Evolutionary conservation across 192 early-diverging fungal genomes (phyloP), one percentile per base, ranked within the genome.

Genomic region (Entomortierella beljakovae): DNA sequence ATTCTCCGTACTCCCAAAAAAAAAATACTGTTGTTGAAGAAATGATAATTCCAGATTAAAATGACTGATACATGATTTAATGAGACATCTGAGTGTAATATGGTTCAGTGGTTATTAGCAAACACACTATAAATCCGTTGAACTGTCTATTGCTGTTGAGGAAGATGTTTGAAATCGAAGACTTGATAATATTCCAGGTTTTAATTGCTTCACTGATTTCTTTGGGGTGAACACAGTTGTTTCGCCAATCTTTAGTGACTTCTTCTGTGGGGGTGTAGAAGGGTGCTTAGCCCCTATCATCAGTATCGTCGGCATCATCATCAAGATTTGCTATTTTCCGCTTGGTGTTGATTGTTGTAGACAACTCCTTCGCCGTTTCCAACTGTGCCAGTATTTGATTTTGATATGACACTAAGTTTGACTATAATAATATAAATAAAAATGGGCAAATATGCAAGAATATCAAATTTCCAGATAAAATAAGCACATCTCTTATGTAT

Each of bases 351-450:
- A 25, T 51, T 51, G 49, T 51, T 51, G 49, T 51, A 6, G 49
- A 6, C 18, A 51, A 51, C 7, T 51, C 49, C 18, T 51, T 51
- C 49, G 18, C 18, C 23, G 7, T 51, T 25, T 51, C 49, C 23
- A 51, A 51, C 49, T 51, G 49, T 51, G 49, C 23, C 49, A 51
- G 49, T 51, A 51, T 51, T 51, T 51, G 49, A 25, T 51, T 51
- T 51, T 51, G 49, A 18, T 51, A 51, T 51, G 23, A 18, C 49
- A 51, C 49, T 18, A 51, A 51, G n/a, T 51, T 22, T 51, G 49
- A 51, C 49, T 51, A 51, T 6, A 51, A 4, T 18, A 51, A 51
- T 6, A 10, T n/a, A 51, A 15, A 51, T 6, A 51, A 25, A 18
- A 51, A 51, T 51, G 18, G n/a, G n/a, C n/a, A 51, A 51, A 40